These are phyloP conservation scores for Henckelia pumila DNA, from an alignment of 257 asterid species.

Conservation along the genomic window DNA sequence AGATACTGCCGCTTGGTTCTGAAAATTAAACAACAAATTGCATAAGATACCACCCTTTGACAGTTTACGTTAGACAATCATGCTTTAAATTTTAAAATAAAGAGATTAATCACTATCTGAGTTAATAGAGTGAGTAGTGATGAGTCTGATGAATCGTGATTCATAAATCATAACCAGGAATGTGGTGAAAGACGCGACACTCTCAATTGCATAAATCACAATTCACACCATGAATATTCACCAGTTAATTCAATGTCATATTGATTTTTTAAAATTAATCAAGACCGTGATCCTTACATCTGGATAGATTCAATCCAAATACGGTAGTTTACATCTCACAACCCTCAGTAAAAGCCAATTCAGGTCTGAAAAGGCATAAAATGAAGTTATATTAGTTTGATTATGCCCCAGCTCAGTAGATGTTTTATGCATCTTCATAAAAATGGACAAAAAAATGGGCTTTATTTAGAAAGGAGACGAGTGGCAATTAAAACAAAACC, in stretches of 20 bases:
- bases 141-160: neutral
- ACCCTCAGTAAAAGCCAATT: neutral
- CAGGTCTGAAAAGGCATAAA: neutral
- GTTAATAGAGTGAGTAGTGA: neutral
- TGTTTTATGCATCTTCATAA: no score
- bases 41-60: slow-evolving; percentile 8
- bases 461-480: neutral
- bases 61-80: neutral
- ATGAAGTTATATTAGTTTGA: neutral
- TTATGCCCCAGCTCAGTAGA: neutral
- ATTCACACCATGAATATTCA: neutral
- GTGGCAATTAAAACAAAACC: neutral
- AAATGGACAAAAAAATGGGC: neutral
- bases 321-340: neutral
- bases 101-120: neutral
- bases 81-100: neutral
- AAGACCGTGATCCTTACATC: neutral
- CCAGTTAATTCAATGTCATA: no score
- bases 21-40: slow-evolving; percentile 21
- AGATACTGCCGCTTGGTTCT: slow-evolving; percentile 44
- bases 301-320: neutral
- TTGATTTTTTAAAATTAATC: neutral
- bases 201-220: neutral
- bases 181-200: neutral
- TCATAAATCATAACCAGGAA: neutral